These are phyloP conservation scores for Leccinum longicurvipes DNA, from an alignment of 768 basidiomycete species.

Conservation along the genomic window DNA sequence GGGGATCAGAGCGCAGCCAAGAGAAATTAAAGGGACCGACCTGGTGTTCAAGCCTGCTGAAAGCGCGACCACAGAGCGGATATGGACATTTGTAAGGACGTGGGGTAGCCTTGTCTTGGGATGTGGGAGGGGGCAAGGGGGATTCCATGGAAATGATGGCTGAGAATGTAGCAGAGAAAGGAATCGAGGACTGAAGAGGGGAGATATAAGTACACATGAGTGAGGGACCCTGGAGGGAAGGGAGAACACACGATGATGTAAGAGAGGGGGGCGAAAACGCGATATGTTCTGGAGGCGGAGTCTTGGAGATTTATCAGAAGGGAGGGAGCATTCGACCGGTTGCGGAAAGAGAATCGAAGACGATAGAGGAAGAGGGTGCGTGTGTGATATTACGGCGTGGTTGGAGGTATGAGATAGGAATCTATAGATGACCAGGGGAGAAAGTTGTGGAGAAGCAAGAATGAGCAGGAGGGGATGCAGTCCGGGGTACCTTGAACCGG, in stretches of 20 bases:
- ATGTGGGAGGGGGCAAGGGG: slow-evolving; percentile 1
- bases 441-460: slow-evolving; percentile 17
- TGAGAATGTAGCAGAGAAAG: slow-evolving; percentile 12
- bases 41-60: slow-evolving; percentile 95
- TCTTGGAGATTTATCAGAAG: slow-evolving; percentile 21
- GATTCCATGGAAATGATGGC: slow-evolving; percentile 24
- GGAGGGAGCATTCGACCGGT: slow-evolving; percentile 11
- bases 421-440: slow-evolving; percentile 23
- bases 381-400: slow-evolving; percentile 28
- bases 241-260: slow-evolving; percentile 23
- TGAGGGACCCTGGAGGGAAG: slow-evolving; percentile 10
- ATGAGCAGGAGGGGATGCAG: slow-evolving; percentile 20
- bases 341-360: slow-evolving; percentile 24
- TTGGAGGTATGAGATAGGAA: slow-evolving; percentile 23
- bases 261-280: slow-evolving; percentile 7
- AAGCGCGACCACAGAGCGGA: slow-evolving; percentile 87
- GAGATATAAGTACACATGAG: slow-evolving; percentile 32
- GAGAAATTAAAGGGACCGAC: slow-evolving; percentile 39
- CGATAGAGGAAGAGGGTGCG: slow-evolving; percentile 13
- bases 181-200: slow-evolving; percentile 17
- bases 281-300: slow-evolving; percentile 20
- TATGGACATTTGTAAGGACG: slow-evolving; percentile 98
- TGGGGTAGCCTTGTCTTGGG: slow-evolving; percentile 42
- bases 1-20: slow-evolving; percentile 15
- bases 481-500: slow-evolving; percentile 29